These are phyloP conservation scores for Stachybotrys echinatus DNA, from an alignment of 2,329 filamentous ascomycete species.

Conservation along the genomic window DNA sequence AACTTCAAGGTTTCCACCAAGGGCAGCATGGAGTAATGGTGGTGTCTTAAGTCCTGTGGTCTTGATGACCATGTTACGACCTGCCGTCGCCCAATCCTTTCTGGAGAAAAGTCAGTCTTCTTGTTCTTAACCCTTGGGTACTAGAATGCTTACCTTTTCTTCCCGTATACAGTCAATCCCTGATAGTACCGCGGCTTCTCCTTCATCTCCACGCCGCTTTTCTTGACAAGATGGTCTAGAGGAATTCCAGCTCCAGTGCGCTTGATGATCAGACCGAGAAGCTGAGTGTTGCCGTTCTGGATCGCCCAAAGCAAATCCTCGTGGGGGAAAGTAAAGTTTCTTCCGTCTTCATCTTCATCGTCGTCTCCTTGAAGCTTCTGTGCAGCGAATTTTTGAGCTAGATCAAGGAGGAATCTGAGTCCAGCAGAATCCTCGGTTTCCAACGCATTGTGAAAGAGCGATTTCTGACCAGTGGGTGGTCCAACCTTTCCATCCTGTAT, in stretches of 20 bases:
- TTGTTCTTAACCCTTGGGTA: background rate
- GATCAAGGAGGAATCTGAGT: conserved; percentile 53
- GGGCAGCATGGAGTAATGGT: conserved; percentile 56
- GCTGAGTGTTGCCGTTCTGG: conserved; percentile 42
- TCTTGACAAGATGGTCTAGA: conserved; percentile 59
- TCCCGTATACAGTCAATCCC: conserved; percentile 69
- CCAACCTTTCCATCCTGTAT: conserved; percentile 20
- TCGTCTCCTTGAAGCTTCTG: conserved; percentile 27
- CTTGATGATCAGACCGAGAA: conserved; percentile 61
- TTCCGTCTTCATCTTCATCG: conserved; percentile 22
- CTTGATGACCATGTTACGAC: conserved; percentile 38
- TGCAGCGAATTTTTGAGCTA: conserved; percentile 38
- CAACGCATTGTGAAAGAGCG: conserved; percentile 41
- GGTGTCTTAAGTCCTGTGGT: conserved; percentile 40
- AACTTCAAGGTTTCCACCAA: conserved; percentile 53
- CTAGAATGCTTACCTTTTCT: conserved; percentile 46
- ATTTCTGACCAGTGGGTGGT: conserved; percentile 4
- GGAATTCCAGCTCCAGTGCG: conserved; percentile 64
- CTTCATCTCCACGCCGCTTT: conserved; percentile 56
- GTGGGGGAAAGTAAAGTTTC: conserved; percentile 33
- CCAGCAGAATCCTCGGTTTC: conserved; percentile 45
- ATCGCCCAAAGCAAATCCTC: conserved; percentile 39
- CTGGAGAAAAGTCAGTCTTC: conserved; percentile 19
- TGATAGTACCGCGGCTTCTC: conserved; percentile 69
- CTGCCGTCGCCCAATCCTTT: conserved; percentile 67